phyloP scores from a whole-genome alignment of 2,329 filamentous ascomycete species.

The Penicillium italicum region DNA sequence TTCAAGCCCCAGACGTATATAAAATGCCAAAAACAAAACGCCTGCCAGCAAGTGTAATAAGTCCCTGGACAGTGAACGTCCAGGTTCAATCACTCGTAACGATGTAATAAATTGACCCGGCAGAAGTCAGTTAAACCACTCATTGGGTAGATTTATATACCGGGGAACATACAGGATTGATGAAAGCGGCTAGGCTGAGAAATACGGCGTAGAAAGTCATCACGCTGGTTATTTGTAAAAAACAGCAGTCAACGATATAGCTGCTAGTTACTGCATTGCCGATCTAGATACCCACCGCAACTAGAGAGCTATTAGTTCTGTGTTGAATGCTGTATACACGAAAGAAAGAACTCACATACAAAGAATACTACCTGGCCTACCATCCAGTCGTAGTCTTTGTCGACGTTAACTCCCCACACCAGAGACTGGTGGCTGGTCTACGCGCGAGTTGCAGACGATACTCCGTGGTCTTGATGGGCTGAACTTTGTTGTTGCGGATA shows the following conservation, averaged over 20 bases:
- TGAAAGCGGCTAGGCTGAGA: slow-evolving; percentile 51
- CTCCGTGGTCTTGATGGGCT: slow-evolving; percentile 55
- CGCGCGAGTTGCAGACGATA: slow-evolving; percentile 47
- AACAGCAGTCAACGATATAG: slow-evolving; percentile 57
- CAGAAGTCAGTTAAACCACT: background rate
- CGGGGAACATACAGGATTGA: slow-evolving; percentile 37
- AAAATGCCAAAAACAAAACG: slow-evolving; percentile 10
- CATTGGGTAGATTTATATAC: background rate
- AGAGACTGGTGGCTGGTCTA: slow-evolving; percentile 61
- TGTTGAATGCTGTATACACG: too few relatives aligned
- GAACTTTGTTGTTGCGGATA: too few relatives aligned
- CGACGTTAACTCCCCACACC: slow-evolving; percentile 39
- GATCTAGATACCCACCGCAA: slow-evolving; percentile 55
- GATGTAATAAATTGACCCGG: slow-evolving; percentile 44
- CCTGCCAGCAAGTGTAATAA: slow-evolving; percentile 45
- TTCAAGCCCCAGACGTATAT: too few relatives aligned
- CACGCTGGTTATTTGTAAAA: slow-evolving; percentile 52
- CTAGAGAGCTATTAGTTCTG: too few relatives aligned
- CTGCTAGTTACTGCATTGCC: slow-evolving; percentile 53
- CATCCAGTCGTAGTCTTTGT: too few relatives aligned
- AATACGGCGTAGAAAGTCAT: slow-evolving; percentile 55
- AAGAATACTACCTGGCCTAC: too few relatives aligned
- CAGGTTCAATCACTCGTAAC: slow-evolving; percentile 52
- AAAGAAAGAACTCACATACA: too few relatives aligned
- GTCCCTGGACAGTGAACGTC: slow-evolving; percentile 50